phyloP scores from a whole-genome alignment of 495 filamentous ascomycete genomes.

The Aspergillus sclerotiicarbonarius region DNA sequence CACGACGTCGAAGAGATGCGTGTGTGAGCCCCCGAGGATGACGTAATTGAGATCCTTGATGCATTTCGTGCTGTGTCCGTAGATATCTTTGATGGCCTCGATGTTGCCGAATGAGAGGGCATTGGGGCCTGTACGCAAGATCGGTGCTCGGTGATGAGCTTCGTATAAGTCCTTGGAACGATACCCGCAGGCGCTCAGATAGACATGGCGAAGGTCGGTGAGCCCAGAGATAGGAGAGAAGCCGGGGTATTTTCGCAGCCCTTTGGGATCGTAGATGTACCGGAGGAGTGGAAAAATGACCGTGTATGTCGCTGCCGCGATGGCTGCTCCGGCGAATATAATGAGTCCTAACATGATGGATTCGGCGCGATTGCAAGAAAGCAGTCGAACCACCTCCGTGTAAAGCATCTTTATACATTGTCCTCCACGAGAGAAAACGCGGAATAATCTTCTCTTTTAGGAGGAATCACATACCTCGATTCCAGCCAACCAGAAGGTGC shows the following conservation, averaged over 20 bases:
- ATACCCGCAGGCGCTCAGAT: constrained; percentile 38
- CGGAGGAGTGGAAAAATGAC: too few relatives aligned
- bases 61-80: constrained; percentile 52
- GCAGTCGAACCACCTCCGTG: too few relatives aligned
- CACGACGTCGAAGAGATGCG: constrained; percentile 45
- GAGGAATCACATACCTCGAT: too few relatives aligned
- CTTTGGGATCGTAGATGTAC: constrained; percentile 9
- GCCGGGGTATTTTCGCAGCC: constrained; percentile 49
- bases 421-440: too few relatives aligned
- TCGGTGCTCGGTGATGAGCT: constrained; percentile 42
- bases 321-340: too few relatives aligned
- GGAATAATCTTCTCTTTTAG: too few relatives aligned
- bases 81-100: constrained; percentile 55
- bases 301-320: too few relatives aligned
- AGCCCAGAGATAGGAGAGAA: constrained; percentile 43
- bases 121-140: constrained; percentile 54
- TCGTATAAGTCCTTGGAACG: constrained; percentile 43
- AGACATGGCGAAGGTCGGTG: constrained; percentile 45
- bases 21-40: constrained; percentile 38
- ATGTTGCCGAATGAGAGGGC: constrained; percentile 45
- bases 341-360: too few relatives aligned
- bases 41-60: constrained; percentile 49
- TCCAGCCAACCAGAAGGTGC: too few relatives aligned
- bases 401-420: too few relatives aligned
- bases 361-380: too few relatives aligned